Evolutionary conservation across 441 rosid genomes (phyloP).

Genomic region (Gossypium lobatum): DNA sequence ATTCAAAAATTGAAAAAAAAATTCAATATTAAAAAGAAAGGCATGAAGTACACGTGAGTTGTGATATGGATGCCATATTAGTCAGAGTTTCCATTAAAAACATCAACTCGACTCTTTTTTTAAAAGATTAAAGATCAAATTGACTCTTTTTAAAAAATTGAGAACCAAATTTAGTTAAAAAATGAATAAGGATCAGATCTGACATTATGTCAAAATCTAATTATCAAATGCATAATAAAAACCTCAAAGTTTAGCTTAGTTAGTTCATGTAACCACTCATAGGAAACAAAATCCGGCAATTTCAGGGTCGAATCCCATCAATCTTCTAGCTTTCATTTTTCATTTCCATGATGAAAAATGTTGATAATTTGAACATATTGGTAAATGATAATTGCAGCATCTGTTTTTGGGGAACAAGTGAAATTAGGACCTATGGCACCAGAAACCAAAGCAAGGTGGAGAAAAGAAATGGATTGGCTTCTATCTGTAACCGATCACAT

Average conservation of each 20-base stretch:
- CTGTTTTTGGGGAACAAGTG: conserved; percentile 50
- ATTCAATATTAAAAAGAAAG: too few relatives aligned
- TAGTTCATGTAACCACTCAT: background rate
- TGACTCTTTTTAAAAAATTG: too few relatives aligned
- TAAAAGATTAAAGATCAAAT: too few relatives aligned
- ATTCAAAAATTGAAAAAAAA: too few relatives aligned
- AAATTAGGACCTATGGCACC: conserved; percentile 50
- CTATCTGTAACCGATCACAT: conserved; percentile 58
- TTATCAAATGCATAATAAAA: background rate
- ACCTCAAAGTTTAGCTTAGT: too few relatives aligned
- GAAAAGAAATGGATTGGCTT: conserved; percentile 57
- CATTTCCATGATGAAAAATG: background rate
- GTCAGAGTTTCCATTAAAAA: too few relatives aligned
- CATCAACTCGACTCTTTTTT: too few relatives aligned
- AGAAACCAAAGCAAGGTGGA: conserved; percentile 52
- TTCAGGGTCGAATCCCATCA: background rate
- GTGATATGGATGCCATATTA: too few relatives aligned
- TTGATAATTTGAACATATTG: background rate
- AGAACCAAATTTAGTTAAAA: too few relatives aligned
- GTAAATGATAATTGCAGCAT: conserved; percentile 30
- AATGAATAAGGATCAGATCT: too few relatives aligned
- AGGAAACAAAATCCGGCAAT: background rate
- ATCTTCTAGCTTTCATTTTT: background rate
- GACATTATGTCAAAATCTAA: too few relatives aligned
- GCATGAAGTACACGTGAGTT: too few relatives aligned